phyloP scores from a whole-genome alignment of 306 rosid species.

The Quercus variabilis region DNA sequence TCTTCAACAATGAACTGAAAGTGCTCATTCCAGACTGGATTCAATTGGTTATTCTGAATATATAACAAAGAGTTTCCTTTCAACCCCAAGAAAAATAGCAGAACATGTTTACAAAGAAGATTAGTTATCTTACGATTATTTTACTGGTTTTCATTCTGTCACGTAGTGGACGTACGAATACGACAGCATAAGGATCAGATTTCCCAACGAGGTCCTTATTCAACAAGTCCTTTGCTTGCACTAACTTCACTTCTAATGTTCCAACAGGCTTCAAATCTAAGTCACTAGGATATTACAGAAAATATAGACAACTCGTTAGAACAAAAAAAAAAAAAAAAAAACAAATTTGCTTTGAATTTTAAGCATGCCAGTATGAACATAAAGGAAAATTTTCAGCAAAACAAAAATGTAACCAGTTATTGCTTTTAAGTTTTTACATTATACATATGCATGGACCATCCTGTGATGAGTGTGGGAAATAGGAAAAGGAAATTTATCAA shows the following conservation, averaged over 20 bases:
- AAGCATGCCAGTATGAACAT: neutral
- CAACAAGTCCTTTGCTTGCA: conserved; percentile 72
- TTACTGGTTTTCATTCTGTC: conserved; percentile 70
- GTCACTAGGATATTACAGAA: conserved; percentile 44
- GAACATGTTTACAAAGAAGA: conserved; percentile 2
- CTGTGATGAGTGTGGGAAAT: neutral
- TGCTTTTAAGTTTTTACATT: neutral
- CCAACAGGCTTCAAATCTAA: conserved; percentile 83
- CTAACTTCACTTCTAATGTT: conserved; percentile 81
- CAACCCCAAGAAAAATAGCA: neutral
- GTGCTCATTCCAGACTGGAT: conserved; percentile 96
- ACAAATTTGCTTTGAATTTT: neutral
- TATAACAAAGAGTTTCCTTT: neutral
- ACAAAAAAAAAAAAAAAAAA: neutral
- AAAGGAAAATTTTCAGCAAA: neutral
- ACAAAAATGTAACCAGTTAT: neutral
- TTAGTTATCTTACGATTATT: conserved; percentile 57
- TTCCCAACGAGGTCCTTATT: conserved; percentile 85
- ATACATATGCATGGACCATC: neutral
- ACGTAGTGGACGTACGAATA: conserved; percentile 82
- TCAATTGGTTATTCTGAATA: conserved; percentile 76
- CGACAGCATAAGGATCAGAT: conserved; percentile 80
- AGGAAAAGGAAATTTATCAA: neutral
- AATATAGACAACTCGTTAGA: conserved; percentile 11
- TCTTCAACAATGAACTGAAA: conserved; percentile 82